Evolutionary conservation across 441 rosid genomes (phyloP), one percentile per base, ranked within the genome.

Genomic region (Theobroma grandiflorum): DNA sequence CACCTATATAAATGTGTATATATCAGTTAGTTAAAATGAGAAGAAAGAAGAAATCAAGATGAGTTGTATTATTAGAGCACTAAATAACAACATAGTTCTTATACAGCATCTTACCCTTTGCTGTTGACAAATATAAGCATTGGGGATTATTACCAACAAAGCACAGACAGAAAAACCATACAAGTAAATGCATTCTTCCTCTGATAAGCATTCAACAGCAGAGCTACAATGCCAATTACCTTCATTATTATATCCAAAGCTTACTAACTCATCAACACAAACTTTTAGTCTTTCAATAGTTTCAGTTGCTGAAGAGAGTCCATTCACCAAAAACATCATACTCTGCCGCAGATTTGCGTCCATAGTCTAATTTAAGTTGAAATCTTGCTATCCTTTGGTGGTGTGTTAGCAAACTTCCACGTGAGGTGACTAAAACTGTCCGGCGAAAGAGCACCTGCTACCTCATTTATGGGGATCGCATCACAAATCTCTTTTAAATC

Each of bases 381-480:
- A 49, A 67, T 63, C 16, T 43, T 43, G 47, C 8, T 43, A 5
- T 47, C 80, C 55, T 79, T 81, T 5, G 63, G 76, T 62, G 89
- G 86, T 1, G 90, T 84, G 71, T 78, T 47, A 0, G 81, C 85
- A n/a, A 40, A 78, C 63, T 64, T 75, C 87, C 87, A 88, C 12
- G 78, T 14, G 11, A 4, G 6, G 2, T 71, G 53, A 50, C 16
- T n/a, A 70, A 84, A 64, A 42, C 6, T 16, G 0, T 62, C 81
- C 3, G 76, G 82, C 11, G 18, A 3, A 82, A 84, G 71, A 11
- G 14, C 78, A 18, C 88, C 91, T 6, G 86, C 89, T 9, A 87
- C 82, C 15, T 86, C 86, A 4, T 67, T 35, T 6, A 74, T 15
- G 1, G 86, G 78, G 8, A 86, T 82, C 22, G 78, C 88, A 65